Evolutionary conservation across 768 basidiomycete species (phyloP).

Genomic region (Strobilomyces dryophilus): DNA sequence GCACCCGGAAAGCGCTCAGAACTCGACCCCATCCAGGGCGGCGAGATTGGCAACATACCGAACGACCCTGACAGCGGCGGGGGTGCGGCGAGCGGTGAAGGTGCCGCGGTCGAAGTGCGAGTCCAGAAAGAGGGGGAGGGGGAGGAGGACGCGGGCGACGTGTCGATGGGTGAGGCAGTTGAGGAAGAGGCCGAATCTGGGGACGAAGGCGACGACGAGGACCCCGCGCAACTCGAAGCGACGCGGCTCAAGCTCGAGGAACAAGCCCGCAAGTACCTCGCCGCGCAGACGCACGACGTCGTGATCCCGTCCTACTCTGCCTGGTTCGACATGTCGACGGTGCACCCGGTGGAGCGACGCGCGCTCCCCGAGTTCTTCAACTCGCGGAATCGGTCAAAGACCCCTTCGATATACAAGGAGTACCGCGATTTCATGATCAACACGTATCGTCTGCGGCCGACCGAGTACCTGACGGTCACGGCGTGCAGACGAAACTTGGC

Average conservation of each 20-base stretch:
- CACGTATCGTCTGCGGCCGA: conserved; percentile 90
- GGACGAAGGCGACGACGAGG: conserved; percentile 83
- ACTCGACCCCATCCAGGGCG: conserved; percentile 75
- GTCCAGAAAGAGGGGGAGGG: conserved; percentile 53
- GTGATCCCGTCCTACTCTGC: conserved; percentile 96
- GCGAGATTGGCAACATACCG: conserved; percentile 74
- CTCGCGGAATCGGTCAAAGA: conserved; percentile 90
- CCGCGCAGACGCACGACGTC: conserved; percentile 95
- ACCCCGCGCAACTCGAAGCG: conserved; percentile 78
- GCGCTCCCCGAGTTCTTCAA: conserved; percentile 99
- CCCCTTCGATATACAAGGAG: conserved; percentile 96
- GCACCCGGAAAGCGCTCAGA: conserved; percentile 86
- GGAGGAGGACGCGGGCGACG: conserved; percentile 64
- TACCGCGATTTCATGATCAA: conserved; percentile 99
- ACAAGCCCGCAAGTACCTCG: conserved; percentile 90
- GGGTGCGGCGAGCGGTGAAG: conserved; percentile 12
- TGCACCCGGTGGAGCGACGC: conserved; percentile 88
- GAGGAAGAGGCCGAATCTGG: conserved; percentile 76
- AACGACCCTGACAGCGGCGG: conserved; percentile 29
- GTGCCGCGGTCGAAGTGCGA: conserved; percentile 31
- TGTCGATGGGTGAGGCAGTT: conserved; percentile 76
- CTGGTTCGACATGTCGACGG: conserved; percentile 96
- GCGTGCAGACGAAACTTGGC: conserved; percentile 95
- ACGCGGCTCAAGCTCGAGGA: conserved; percentile 77
- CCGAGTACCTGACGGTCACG: conserved; percentile 95